Evolutionary conservation across 148 eudicot species (phyloP).

Genomic region (Cornus kousa): DNA sequence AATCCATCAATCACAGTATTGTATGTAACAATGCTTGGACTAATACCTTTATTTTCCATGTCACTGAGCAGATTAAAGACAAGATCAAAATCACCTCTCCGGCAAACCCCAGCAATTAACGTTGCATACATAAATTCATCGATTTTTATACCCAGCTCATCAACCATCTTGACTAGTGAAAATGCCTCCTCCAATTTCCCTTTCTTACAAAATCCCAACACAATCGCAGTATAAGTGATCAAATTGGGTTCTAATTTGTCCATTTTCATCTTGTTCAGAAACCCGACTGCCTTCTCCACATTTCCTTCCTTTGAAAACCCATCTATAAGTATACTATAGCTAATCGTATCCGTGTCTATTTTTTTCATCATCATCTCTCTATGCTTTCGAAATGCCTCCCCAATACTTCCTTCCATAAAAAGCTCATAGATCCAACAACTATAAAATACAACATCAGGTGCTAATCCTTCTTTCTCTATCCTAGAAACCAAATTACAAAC

Average conservation of each 20-base stretch:
- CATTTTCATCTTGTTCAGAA: slow-evolving; percentile 36
- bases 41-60: slow-evolving; percentile 46
- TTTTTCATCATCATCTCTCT: slow-evolving; percentile 35
- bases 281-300: slow-evolving; percentile 47
- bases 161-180: slow-evolving; percentile 29
- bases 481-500: slow-evolving; percentile 28
- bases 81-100: slow-evolving; percentile 35
- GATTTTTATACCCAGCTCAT: slow-evolving; percentile 27
- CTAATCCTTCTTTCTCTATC: slow-evolving; percentile 39
- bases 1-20: slow-evolving; percentile 49
- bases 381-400: slow-evolving; percentile 31
- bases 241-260: slow-evolving; percentile 34
- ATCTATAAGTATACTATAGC: slow-evolving; percentile 47
- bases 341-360: slow-evolving; percentile 29
- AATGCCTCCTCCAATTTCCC: slow-evolving; percentile 48
- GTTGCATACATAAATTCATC: slow-evolving; percentile 49
- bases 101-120: slow-evolving; percentile 47
- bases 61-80: slow-evolving; percentile 37
- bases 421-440: slow-evolving; percentile 42
- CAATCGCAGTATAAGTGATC: slow-evolving; percentile 45
- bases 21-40: slow-evolving; percentile 41
- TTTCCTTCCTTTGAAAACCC: slow-evolving; percentile 48
- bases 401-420: slow-evolving; percentile 32
- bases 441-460: slow-evolving; percentile 47
- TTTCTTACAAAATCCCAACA: slow-evolving; percentile 50